Percentiles rank a stretch among this genome's conserved stretches.
These are phyloP conservation scores for Dalbergia cultrata DNA, from an alignment of 306 rosid species.

Conservation along the genomic window DNA sequence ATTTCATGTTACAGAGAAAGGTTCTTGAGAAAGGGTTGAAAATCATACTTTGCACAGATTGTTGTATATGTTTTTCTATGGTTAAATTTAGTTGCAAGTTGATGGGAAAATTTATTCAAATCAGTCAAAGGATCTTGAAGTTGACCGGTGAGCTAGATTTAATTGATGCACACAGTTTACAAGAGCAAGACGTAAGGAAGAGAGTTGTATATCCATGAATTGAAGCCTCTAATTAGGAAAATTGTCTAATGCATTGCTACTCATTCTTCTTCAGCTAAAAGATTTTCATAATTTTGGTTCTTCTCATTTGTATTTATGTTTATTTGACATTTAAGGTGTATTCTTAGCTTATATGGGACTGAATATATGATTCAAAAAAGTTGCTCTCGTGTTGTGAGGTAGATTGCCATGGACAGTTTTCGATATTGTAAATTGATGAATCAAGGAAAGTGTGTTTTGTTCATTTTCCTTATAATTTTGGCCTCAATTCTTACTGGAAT, in stretches of 20 bases:
- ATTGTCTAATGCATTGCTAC: constrained; percentile 15
- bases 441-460: neutral
- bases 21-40: no score
- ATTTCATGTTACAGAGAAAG: no score
- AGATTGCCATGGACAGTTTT: neutral
- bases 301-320: constrained; percentile 12
- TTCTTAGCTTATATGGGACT: constrained; percentile 2
- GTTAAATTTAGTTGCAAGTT: neutral
- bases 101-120: neutral
- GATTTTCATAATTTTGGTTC: neutral
- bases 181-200: neutral
- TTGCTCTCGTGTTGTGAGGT: neutral
- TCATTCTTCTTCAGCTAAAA: neutral
- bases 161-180: neutral
- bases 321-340: constrained; percentile 6
- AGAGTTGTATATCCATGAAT: neutral
- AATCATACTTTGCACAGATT: neutral
- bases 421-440: constrained; percentile 8
- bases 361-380: neutral
- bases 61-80: neutral
- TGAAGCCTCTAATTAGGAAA: constrained; percentile 1
- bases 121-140: constrained; percentile 16
- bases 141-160: neutral
- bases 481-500: neutral
- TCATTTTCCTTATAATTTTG: neutral